Evolutionary conservation across 257 asterid species (phyloP).

Genomic region (Solanum okadae): DNA sequence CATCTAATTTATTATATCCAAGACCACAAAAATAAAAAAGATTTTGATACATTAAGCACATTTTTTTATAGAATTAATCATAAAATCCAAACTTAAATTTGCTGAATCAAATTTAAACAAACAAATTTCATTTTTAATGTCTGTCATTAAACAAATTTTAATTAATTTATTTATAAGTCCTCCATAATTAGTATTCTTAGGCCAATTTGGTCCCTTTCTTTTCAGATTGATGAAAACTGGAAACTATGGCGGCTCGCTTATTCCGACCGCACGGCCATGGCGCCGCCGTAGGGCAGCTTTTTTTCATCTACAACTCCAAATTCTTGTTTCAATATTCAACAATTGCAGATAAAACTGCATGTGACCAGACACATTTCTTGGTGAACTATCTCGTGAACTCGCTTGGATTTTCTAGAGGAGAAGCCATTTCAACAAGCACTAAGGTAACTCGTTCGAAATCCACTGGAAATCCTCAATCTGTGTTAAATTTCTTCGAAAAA

Average conservation of each 20-base stretch:
- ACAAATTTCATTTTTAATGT: not conserved
- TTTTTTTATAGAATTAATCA: too few species aligned
- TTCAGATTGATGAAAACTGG: not conserved
- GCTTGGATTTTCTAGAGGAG: conserved; percentile 9
- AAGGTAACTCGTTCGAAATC: not conserved
- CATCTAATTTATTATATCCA: not conserved
- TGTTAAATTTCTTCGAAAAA: conserved; percentile 1
- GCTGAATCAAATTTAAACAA: not conserved
- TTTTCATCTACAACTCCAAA: not conserved
- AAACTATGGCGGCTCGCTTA: not conserved
- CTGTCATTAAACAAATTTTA: not conserved
- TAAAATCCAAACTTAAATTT: too few species aligned
- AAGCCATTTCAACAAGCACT: not conserved
- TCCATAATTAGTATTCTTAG: not conserved
- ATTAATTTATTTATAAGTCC: not conserved
- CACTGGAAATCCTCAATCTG: not conserved
- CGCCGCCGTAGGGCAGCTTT: not conserved
- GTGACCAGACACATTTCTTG: not conserved
- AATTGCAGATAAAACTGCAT: not conserved
- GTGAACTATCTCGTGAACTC: not conserved
- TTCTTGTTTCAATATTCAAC: not conserved
- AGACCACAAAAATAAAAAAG: not conserved
- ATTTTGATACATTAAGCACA: not conserved
- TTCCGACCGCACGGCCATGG: not conserved
- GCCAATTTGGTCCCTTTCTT: not conserved